phyloP scores from a whole-genome alignment of 495 filamentous ascomycete genomes.

The Bacidia gigantensis region DNA sequence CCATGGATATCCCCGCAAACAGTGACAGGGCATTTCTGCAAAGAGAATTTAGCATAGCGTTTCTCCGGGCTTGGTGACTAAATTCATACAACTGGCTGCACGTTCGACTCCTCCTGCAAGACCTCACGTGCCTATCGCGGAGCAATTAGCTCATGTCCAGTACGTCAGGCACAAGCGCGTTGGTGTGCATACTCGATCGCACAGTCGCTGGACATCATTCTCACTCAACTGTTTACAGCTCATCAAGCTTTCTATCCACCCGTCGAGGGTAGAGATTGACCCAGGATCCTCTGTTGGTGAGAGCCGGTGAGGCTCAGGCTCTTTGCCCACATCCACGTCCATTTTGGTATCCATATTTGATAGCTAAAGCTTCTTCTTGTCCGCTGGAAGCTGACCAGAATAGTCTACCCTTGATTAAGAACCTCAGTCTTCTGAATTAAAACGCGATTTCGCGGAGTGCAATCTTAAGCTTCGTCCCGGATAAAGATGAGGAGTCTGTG shows the following conservation, averaged over 20 bases:
- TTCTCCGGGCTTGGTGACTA: not conserved
- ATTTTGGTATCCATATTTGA: conserved; percentile 87
- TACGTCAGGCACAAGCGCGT: not conserved
- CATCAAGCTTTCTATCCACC: conserved; percentile 98
- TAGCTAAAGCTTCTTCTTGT: not conserved
- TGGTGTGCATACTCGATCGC: conserved; percentile 69
- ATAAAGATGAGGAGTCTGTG: too few species aligned
- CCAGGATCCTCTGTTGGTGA: conserved; percentile 65
- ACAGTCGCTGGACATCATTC: conserved; percentile 86
- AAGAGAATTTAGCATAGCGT: conserved; percentile 19
- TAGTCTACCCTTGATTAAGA: too few species aligned
- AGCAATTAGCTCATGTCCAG: not conserved
- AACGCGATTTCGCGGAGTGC: too few species aligned
- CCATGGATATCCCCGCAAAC: conserved; percentile 91
- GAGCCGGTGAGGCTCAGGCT: conserved; percentile 65
- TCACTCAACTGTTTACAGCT: conserved; percentile 94
- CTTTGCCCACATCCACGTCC: conserved; percentile 73
- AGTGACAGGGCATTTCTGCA: conserved; percentile 83
- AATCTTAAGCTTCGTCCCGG: too few species aligned
- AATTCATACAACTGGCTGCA: conserved; percentile 84
- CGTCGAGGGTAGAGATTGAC: conserved; percentile 83
- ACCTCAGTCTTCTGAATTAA: too few species aligned
- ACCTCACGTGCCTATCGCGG: conserved; percentile 73
- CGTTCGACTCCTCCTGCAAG: conserved; percentile 92
- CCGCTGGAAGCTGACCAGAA: too few species aligned